These are phyloP conservation scores for Carex cristatella DNA, from an alignment of 176 grass and related monocot genomes.

Conservation along the genomic window DNA sequence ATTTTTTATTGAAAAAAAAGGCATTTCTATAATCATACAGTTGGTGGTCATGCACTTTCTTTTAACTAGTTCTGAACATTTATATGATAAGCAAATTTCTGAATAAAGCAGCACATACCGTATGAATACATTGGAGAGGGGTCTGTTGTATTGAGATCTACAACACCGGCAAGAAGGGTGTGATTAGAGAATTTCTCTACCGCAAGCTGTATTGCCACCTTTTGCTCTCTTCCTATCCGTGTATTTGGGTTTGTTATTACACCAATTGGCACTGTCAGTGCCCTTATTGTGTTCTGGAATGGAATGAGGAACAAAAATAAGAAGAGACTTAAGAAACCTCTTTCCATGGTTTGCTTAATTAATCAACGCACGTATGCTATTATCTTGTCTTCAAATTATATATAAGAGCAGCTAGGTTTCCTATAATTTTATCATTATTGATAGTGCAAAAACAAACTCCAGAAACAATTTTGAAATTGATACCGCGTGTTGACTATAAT, in stretches of 20 bases:
- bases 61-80: not conserved
- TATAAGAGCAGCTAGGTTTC: no score
- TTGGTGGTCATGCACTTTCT: no score
- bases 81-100: not conserved
- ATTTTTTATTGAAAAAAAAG: no score
- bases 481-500: no score
- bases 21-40: no score
- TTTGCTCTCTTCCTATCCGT: slow-evolving; percentile 14
- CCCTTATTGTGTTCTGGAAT: not conserved
- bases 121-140: not conserved
- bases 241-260: slow-evolving; percentile 2
- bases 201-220: slow-evolving; percentile 5
- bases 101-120: not conserved
- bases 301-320: not conserved
- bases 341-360: not conserved
- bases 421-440: no score
- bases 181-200: not conserved
- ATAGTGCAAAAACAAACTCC: no score
- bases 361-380: no score
- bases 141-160: slow-evolving; percentile 17
- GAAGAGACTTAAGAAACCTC: not conserved
- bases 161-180: not conserved
- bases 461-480: no score
- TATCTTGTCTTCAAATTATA: no score
- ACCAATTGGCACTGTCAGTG: not conserved